Base-by-base conservation (phyloP, 140 eudicot species). In the Bidens hawaiensis region DNA sequence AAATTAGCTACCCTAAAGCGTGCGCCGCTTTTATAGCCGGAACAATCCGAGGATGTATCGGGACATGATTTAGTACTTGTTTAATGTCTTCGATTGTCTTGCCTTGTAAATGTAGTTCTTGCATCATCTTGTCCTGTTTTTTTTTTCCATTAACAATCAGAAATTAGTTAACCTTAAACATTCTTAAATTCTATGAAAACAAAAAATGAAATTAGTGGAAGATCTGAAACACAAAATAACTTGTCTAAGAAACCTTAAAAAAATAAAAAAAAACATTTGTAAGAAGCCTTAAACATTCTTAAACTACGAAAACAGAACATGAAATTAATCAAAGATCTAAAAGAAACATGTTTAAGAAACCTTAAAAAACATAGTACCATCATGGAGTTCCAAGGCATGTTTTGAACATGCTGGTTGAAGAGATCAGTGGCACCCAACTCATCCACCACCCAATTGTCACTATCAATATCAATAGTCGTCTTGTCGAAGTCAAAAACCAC, bases 371-470 rank as follows among this genome's bases (percentile, higher is more conserved):
- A 23, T 1, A 36, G n/a, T 21, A 90, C 97, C 97, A 90, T 90
- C 26, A 90, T 72, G 22, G 94, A 40, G 42, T 86, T 90, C 95
- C 89, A 90, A 0, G 90, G 94, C 95, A 90, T 86, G 78, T 87
- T 90, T 0, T 85, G 80, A 18, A 77, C 81, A 19, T 86, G 88
- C 40, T 79, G 77, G 63, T 81, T 82, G 84, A 81, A 90, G 67
- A 79, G 48, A 27, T 82, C 79, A 4, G 88, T 90, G 18, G 83
- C 85, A 34, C 42, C 42, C 11, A 34, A 34, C 11, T 34, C 42
- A 34, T 34, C 42, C 1, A 34, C 42, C 8, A 34, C 42, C 42
- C 42, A 30, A 34, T 34, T 34, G 54, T 90, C 97, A 58, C 95
- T 90, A 34, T 90, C 97, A 16, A 77, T 10, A 1, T 90, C 97